Evolutionary conservation across 2,329 filamentous ascomycete species (phyloP).

Genomic region (Colletotrichum siamense): DNA sequence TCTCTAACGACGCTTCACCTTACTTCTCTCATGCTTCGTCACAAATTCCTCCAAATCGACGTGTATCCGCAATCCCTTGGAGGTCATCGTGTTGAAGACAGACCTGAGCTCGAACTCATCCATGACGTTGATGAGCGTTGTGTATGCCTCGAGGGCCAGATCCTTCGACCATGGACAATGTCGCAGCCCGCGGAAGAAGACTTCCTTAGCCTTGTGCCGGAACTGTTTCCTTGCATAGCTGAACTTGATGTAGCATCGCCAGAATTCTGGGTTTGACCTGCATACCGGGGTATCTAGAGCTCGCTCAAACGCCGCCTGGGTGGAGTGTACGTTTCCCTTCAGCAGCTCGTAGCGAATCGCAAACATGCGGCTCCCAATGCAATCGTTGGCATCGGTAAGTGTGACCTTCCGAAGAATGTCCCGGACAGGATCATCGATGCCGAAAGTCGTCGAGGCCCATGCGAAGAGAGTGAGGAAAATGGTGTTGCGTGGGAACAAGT

Average conservation of each 20-base stretch:
- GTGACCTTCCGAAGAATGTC: slow-evolving; percentile 63
- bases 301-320: slow-evolving; percentile 57
- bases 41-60: slow-evolving; percentile 57
- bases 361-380: slow-evolving; percentile 51
- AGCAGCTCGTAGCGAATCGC: slow-evolving; percentile 56
- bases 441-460: slow-evolving; percentile 75
- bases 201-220: slow-evolving; percentile 47
- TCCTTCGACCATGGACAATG: slow-evolving; percentile 57
- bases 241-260: slow-evolving; percentile 57
- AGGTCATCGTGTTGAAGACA: slow-evolving; percentile 51
- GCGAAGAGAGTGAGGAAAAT: slow-evolving; percentile 75
- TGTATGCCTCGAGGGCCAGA: slow-evolving; percentile 58
- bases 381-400: slow-evolving; percentile 43
- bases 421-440: slow-evolving; percentile 80
- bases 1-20: background rate
- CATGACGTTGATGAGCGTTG: slow-evolving; percentile 47
- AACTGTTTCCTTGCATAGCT: slow-evolving; percentile 42
- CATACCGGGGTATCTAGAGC: slow-evolving; percentile 48
- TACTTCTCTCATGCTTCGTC: slow-evolving; percentile 34
- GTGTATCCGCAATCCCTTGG: slow-evolving; percentile 56
- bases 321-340: slow-evolving; percentile 54
- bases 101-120: slow-evolving; percentile 53
- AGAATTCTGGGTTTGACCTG: slow-evolving; percentile 47
- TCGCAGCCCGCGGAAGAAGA: slow-evolving; percentile 52
- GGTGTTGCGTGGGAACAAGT: slow-evolving; percentile 75